Percentiles rank a stretch among this genome's conserved stretches.
Conservation (phyloP, 371 early-diverging fungal genomes). For the Rhizopus delemar region DNA sequence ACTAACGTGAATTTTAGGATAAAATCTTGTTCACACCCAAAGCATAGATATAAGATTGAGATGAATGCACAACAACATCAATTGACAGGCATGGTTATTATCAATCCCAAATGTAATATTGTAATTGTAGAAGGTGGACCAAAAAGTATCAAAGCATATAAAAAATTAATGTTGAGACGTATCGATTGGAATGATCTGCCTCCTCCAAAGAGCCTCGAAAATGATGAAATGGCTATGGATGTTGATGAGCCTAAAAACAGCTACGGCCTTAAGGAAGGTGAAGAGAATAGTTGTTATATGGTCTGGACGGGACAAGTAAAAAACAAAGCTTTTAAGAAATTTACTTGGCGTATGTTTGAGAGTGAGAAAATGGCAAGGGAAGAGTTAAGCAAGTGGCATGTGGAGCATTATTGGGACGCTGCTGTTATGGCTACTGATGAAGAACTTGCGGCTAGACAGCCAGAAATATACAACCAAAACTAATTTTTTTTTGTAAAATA, state of each 20-base stretch:
- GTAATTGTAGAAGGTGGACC: slow-evolving; percentile 95
- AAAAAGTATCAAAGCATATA: slow-evolving; percentile 87
- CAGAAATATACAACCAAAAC: slow-evolving; percentile 14
- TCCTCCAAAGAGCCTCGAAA: slow-evolving; percentile 46
- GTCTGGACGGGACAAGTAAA: slow-evolving; percentile 93
- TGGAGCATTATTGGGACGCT: slow-evolving; percentile 86
- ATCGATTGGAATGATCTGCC: slow-evolving; percentile 86
- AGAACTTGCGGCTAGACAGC: slow-evolving; percentile 48
- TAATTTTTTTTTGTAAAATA: not conserved
- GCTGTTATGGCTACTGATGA: slow-evolving; percentile 48
- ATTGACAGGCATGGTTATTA: slow-evolving; percentile 81
- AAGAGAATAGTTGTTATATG: slow-evolving; percentile 78
- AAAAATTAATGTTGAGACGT: slow-evolving; percentile 92
- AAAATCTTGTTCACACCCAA: slow-evolving; percentile 73
- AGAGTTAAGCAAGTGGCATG: slow-evolving; percentile 67
- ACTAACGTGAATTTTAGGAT: slow-evolving; percentile 50
- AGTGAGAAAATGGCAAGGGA: slow-evolving; percentile 76
- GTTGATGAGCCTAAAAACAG: slow-evolving; percentile 23
- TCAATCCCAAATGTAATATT: slow-evolving; percentile 71
- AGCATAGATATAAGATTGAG: slow-evolving; percentile 86
- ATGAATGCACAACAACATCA: slow-evolving; percentile 83
- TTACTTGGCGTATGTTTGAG: slow-evolving; percentile 72
- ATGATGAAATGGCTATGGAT: slow-evolving; percentile 39
- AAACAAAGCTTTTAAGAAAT: slow-evolving; percentile 74
- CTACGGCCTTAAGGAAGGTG: slow-evolving; percentile 28